phyloP scores from a whole-genome alignment of 2,329 filamentous ascomycete species.

The Fusarium longipes region DNA sequence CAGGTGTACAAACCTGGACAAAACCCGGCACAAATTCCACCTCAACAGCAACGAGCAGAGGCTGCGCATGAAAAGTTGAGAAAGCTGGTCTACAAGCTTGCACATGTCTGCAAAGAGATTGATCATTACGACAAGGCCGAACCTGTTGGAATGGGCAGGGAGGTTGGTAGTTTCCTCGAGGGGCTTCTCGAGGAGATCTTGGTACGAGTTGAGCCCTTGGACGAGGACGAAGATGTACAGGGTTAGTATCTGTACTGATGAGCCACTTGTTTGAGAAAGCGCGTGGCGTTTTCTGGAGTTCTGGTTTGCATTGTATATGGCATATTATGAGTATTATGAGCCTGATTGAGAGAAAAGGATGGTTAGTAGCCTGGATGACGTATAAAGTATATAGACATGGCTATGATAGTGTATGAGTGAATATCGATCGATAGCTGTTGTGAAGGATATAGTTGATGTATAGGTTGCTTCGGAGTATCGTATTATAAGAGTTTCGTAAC shows the following conservation, averaged over 20 bases:
- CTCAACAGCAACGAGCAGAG: constrained; percentile 75
- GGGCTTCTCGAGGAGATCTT: constrained; percentile 94
- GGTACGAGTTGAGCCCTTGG: constrained; percentile 88
- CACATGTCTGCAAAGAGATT: constrained; percentile 87
- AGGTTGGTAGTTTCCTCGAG: constrained; percentile 89
- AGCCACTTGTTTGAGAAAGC: constrained; percentile 4
- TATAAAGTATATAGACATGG: constrained; percentile 14
- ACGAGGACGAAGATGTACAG: constrained; percentile 69
- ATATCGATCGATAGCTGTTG: constrained; percentile 1
- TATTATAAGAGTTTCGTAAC: constrained; percentile 20
- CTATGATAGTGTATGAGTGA: constrained; percentile 10
- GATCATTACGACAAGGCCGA: constrained; percentile 87
- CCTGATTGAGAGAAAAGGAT: constrained; percentile 19
- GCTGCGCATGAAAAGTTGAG: constrained; percentile 84
- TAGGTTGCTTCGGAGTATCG: constrained; percentile 9
- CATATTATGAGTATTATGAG: constrained; percentile 32
- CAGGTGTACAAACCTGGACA: constrained; percentile 58
- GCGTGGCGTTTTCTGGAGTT: constrained; percentile 29
- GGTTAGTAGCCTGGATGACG: constrained; percentile 8
- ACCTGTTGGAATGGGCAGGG: constrained; percentile 92
- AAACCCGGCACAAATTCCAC: constrained; percentile 60
- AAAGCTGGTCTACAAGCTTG: constrained; percentile 83
- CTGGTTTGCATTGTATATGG: constrained; percentile 33
- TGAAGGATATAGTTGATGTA: not conserved
- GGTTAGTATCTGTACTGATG: constrained; percentile 6